Percentiles rank a stretch among this genome's conserved stretches.
Conservation (phyloP, 169 alveolate genomes). For the Miamiensis avidus region DNA sequence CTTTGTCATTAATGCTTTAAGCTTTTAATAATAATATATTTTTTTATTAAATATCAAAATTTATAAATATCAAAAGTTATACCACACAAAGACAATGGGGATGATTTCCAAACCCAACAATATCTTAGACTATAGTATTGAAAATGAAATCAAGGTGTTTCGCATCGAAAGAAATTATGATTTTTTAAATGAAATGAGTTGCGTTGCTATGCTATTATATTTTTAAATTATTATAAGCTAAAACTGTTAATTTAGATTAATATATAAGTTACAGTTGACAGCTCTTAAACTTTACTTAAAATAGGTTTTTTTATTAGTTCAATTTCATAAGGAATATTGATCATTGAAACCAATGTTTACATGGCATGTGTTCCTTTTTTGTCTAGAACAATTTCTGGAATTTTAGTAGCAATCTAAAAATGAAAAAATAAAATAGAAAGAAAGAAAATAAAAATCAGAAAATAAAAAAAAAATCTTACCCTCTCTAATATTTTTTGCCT, state of each 20-base stretch:
- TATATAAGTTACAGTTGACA: constrained; percentile 3
- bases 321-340: constrained; percentile 10
- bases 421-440: background rate
- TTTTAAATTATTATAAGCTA: background rate
- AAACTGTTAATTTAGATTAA: background rate
- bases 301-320: constrained; percentile 10
- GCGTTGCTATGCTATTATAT: constrained; percentile 9
- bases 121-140: background rate
- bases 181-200: constrained; percentile 24
- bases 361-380: constrained; percentile 25
- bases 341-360: constrained; percentile 10
- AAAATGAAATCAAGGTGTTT: constrained; percentile 4
- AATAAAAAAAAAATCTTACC: background rate
- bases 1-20: constrained; percentile 23
- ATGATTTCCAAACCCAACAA: constrained; percentile 19
- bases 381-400: constrained; percentile 12
- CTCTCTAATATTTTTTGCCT: constrained; percentile 11
- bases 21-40: background rate
- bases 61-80: background rate
- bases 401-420: constrained; percentile 11
- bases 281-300: background rate
- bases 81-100: constrained; percentile 22
- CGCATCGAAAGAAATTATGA: background rate
- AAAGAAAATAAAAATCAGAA: background rate
- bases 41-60: background rate